phyloP scores from a whole-genome alignment of 2,329 filamentous ascomycete genomes.

The Paracoccidioides lutzii region DNA sequence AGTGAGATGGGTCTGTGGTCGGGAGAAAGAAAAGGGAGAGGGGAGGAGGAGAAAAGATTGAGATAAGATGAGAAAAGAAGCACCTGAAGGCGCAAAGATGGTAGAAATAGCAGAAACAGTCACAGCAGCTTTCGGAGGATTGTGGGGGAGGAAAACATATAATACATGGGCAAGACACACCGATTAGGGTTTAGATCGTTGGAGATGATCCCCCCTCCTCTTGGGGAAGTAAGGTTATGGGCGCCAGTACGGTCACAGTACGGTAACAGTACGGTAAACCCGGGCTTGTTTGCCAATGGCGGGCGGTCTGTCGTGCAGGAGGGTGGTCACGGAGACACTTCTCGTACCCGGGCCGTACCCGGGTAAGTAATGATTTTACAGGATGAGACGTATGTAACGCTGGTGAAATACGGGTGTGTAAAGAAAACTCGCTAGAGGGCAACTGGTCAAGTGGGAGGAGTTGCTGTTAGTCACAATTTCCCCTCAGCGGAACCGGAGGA shows the following conservation, averaged over 20 bases:
- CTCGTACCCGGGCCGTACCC: too few species aligned
- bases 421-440: too few species aligned
- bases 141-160: not conserved
- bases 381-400: not conserved
- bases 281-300: too few species aligned
- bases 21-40: slow-evolving; percentile 12
- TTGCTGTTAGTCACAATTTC: slow-evolving; percentile 6
- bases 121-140: not conserved
- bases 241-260: not conserved
- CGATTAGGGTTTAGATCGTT: not conserved
- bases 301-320: too few species aligned
- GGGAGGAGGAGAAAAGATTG: slow-evolving; percentile 9
- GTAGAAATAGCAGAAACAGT: not conserved
- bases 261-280: not conserved
- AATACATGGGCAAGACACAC: not conserved
- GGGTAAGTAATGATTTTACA: too few species aligned
- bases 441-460: slow-evolving; percentile 9
- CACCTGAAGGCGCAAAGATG: not conserved
- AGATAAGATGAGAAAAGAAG: not conserved
- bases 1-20: not conserved
- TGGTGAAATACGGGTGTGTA: too few species aligned
- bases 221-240: too few species aligned
- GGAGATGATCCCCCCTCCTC: too few species aligned
- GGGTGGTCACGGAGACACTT: too few species aligned
- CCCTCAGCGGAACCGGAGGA: not conserved